Percentiles rank a stretch among this genome's conserved stretches.
phyloP scores from a whole-genome alignment of 2,329 filamentous ascomycete genomes.

The Monilinia vaccinii-corymbosi region DNA sequence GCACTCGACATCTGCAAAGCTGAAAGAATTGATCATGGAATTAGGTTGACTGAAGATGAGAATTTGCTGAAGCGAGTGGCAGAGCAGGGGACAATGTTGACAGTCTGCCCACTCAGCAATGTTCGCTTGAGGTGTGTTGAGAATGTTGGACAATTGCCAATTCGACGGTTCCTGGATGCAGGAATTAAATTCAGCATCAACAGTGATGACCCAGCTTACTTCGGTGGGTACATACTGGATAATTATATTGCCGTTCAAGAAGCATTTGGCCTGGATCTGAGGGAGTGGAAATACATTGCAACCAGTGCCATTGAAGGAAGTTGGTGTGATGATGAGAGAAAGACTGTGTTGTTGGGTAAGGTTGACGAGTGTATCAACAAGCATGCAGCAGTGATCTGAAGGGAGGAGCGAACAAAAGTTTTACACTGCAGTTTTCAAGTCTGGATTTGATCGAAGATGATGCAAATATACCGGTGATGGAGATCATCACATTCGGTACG shows the following conservation, averaged over 20 bases:
- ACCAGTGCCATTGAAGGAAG: conserved; percentile 55
- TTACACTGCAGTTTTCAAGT: neutral
- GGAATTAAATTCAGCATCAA: conserved; percentile 40
- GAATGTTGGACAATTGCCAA: conserved; percentile 36
- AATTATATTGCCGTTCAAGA: conserved; percentile 72
- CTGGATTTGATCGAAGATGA: neutral
- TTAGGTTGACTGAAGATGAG: conserved; percentile 52
- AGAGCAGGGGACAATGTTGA: conserved; percentile 49
- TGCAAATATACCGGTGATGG: neutral
- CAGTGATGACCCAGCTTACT: conserved; percentile 44
- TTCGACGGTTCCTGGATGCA: conserved; percentile 35
- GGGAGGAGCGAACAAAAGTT: neutral
- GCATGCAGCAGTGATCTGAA: conserved; percentile 9
- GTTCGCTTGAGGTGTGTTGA: conserved; percentile 43
- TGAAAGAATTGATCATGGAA: conserved; percentile 66
- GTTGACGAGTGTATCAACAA: conserved; percentile 32
- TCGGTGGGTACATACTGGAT: conserved; percentile 65
- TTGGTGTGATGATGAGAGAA: conserved; percentile 58
- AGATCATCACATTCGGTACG: neutral
- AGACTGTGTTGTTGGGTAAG: conserved; percentile 45
- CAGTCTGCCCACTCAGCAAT: conserved; percentile 67
- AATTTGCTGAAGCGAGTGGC: conserved; percentile 50
- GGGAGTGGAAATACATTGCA: conserved; percentile 60
- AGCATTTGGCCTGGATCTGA: conserved; percentile 50
- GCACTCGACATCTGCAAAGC: conserved; percentile 54